phyloP scores from a whole-genome alignment of 208 protist species.

The Angomonas ambiguus region DNA sequence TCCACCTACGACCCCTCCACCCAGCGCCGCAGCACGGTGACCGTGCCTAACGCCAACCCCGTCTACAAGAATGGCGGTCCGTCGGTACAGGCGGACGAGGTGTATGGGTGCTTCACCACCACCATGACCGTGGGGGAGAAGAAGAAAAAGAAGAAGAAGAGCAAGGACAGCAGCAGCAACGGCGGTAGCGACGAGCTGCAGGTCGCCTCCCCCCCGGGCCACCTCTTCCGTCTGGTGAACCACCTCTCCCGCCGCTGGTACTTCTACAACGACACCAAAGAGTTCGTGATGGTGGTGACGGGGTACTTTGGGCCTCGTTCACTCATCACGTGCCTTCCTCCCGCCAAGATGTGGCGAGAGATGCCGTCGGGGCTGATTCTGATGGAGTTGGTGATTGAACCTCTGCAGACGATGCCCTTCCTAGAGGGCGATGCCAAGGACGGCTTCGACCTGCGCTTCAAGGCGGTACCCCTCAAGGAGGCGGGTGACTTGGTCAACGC shows the following conservation, averaged over 20 bases:
- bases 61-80: slow-evolving; percentile 27
- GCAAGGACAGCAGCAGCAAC: background rate
- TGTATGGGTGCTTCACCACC: slow-evolving; percentile 36
- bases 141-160: background rate
- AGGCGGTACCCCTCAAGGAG: slow-evolving; percentile 14
- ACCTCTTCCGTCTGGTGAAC: slow-evolving; percentile 29
- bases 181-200: background rate
- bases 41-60: slow-evolving; percentile 1
- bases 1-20: background rate
- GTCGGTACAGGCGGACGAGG: slow-evolving; percentile 17
- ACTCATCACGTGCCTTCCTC: slow-evolving; percentile 21
- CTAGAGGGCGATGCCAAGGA: slow-evolving; percentile 32
- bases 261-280: slow-evolving; percentile 49
- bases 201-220: slow-evolving; percentile 19
- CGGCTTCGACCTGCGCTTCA: slow-evolving; percentile 43
- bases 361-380: slow-evolving; percentile 35
- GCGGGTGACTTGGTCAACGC: background rate
- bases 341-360: slow-evolving; percentile 43
- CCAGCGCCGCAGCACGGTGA: background rate
- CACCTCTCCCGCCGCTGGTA: slow-evolving; percentile 19
- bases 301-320: slow-evolving; percentile 40
- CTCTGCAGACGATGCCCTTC: slow-evolving; percentile 30
- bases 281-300: slow-evolving; percentile 41
- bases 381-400: slow-evolving; percentile 25
- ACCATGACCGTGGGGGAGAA: slow-evolving; percentile 14